Evolutionary conservation across 495 filamentous ascomycete species (phyloP).

Genomic region (Penicillium bovifimosum): DNA sequence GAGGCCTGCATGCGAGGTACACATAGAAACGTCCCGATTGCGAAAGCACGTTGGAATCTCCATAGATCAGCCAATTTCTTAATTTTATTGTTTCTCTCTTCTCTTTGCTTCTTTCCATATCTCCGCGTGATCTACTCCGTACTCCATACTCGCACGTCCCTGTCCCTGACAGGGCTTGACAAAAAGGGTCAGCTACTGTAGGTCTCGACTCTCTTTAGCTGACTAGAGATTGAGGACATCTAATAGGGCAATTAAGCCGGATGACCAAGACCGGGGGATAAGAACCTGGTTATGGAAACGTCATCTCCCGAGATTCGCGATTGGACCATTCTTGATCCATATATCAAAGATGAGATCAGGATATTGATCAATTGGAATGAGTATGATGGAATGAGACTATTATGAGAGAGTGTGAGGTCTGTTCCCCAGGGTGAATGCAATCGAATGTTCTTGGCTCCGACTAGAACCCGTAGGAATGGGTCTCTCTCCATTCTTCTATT

Average conservation of each 20-base stretch:
- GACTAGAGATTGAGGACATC: not conserved
- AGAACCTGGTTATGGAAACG: slow-evolving; percentile 2
- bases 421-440: slow-evolving; percentile 2
- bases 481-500: not conserved
- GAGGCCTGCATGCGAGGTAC: slow-evolving; percentile 3
- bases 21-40: not conserved
- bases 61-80: not conserved
- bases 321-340: not conserved
- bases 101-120: not conserved
- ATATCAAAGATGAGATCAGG: not conserved
- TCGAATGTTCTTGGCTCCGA: slow-evolving; percentile 11
- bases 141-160: slow-evolving; percentile 17
- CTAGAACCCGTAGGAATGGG: slow-evolving; percentile 1
- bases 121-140: slow-evolving; percentile 19
- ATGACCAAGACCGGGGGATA: not conserved
- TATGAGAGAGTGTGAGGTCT: slow-evolving; percentile 1
- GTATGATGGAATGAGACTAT: not conserved
- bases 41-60: slow-evolving; percentile 11
- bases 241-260: not conserved
- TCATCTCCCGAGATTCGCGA: not conserved
- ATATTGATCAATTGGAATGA: slow-evolving; percentile 6
- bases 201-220: slow-evolving; percentile 2
- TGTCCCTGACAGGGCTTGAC: slow-evolving; percentile 21
- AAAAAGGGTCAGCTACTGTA: not conserved
- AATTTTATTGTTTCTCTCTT: slow-evolving; percentile 8